Evolutionary conservation across 179 eudicot species (phyloP), one percentile per base, ranked within the genome.

Genomic region (Beta macrorhiza): DNA sequence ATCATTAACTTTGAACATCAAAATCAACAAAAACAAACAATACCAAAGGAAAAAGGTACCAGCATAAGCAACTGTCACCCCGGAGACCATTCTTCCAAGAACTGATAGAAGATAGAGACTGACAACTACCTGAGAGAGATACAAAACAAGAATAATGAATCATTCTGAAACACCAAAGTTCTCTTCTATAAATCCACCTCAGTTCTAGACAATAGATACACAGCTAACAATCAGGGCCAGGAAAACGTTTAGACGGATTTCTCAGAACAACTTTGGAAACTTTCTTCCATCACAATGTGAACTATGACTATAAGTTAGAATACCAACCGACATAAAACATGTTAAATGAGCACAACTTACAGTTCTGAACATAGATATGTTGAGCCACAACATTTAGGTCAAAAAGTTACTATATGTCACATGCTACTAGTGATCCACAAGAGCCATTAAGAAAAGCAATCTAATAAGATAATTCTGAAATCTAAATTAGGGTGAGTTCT

Each of bases 41-140:
- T 77, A 72, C 14, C 67, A 73, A 57, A 73, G 25, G 64, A 37
- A 82, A 74, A 44, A 63, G 67, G 74, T 87, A 95, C 99, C 99
- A 63, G 90, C 90, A 89, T 92, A 95, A 74, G 98, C 98, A 82
- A 95, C 89, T 15, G 97, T 93, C 65, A 90, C 89, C 79, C 97
- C 98, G 42, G 99, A 89, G 83, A 93, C 87, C 81, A 88, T 76
- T 83, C 98, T 93, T 80, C 99, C 99, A 67, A 95, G 72, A 59
- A 85, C 92, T 10, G 99, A 95, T 74, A 95, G 91, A 80, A 87
- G 12, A 76, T 93, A 95, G 15, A 95, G 91, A 79, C 89, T 82
- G 75, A 85, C 45, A 63, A 93, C 95, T 78, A 93, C 99, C 98
- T 95, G 90, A 76, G 57, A 77, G 57, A 75, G 6, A 78, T 76